These are phyloP conservation scores for Sonneratia alba DNA, from an alignment of 345 rosid genomes.

Conservation along the genomic window DNA sequence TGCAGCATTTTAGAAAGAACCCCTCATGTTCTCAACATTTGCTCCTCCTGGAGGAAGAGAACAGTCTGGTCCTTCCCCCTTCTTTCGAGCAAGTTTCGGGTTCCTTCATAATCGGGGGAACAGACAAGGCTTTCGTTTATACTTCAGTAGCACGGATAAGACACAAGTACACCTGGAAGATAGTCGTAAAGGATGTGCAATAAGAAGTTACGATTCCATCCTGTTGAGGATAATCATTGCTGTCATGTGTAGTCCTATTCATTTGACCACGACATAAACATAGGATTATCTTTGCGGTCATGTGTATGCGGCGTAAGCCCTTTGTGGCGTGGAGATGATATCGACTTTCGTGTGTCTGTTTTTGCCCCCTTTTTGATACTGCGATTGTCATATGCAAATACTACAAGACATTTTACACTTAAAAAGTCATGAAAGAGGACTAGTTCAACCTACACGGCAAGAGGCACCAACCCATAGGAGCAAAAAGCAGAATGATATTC, in stretches of 20 bases:
- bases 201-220: no score
- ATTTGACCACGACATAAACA: no score
- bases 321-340: neutral
- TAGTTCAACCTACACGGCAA: neutral
- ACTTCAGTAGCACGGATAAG: no score
- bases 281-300: no score
- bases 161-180: no score
- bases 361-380: neutral
- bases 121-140: no score
- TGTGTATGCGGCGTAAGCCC: neutral
- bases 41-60: neutral
- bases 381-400: neutral
- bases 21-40: neutral
- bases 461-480: neutral
- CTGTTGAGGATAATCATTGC: no score
- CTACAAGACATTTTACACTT: no score
- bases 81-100: neutral
- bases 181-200: no score
- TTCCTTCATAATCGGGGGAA: neutral
- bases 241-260: no score
- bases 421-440: neutral
- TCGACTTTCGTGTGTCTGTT: neutral
- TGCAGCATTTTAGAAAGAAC: neutral
- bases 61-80: neutral
- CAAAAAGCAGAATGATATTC: constrained; percentile 2